These are phyloP conservation scores for Kalaharituber pfeilii DNA, from an alignment of 2,329 filamentous ascomycete species.

Conservation along the genomic window DNA sequence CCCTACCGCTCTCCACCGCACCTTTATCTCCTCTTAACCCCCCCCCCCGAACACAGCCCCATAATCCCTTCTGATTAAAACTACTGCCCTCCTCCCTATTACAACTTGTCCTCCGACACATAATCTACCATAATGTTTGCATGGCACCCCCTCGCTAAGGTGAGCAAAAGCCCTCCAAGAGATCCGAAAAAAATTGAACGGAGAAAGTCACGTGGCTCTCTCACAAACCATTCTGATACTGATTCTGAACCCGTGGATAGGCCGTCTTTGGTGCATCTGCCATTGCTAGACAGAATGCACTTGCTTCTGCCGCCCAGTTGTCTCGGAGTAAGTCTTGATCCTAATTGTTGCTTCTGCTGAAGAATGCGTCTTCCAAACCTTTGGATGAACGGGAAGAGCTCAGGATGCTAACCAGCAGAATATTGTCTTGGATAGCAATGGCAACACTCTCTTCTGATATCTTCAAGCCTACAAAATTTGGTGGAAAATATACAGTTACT, in stretches of 20 bases:
- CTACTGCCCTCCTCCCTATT: too few relatives aligned
- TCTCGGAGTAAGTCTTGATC: background rate
- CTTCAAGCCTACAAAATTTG: slow-evolving; percentile 98
- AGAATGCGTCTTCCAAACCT: too few relatives aligned
- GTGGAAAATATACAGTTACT: slow-evolving; percentile 97
- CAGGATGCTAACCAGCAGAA: too few relatives aligned
- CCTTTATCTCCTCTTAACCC: too few relatives aligned
- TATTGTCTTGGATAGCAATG: slow-evolving; percentile 41
- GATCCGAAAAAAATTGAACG: too few relatives aligned
- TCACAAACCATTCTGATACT: background rate
- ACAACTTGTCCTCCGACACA: too few relatives aligned
- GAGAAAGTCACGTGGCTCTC: background rate
- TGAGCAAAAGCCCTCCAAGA: background rate
- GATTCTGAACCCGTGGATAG: background rate
- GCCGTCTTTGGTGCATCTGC: background rate
- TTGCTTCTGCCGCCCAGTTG: background rate
- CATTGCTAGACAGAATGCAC: background rate
- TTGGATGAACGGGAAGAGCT: too few relatives aligned
- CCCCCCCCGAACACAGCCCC: too few relatives aligned
- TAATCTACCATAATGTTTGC: background rate
- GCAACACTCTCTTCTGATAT: slow-evolving; percentile 84
- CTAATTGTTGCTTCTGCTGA: too few relatives aligned
- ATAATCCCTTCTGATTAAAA: too few relatives aligned
- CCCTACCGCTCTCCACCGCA: too few relatives aligned
- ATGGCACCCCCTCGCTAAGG: background rate